Base-by-base conservation (phyloP, 2,329 filamentous ascomycete genomes). In the Penicillium griseofulvum region DNA sequence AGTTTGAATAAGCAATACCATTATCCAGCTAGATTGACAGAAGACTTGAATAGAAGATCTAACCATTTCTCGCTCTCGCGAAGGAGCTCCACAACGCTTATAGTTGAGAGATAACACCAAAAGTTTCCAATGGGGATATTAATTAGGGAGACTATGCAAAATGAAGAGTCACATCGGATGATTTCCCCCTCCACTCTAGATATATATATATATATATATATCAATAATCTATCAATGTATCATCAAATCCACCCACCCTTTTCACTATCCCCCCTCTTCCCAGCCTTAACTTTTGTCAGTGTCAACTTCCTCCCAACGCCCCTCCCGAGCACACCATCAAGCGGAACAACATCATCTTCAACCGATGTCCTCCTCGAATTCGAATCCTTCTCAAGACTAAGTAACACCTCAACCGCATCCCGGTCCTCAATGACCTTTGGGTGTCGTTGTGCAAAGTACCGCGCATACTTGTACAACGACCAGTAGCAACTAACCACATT, bases 391-490 rank as follows among this genome's bases (percentile, higher is more conserved):
- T 68, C 64, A 49, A 68, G 46, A 26, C 62, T 66, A 34, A 68
- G 51, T 9, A 69, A 63, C 17, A 72, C 59, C 10, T 64, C 69
- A 16, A 73, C 66, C 0, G 74, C 76, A 54, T 76, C 76, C 43
- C 77, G 74, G 52, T 80, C 77, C 53, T 81, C 78, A 29, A 75
- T 74, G 6, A 81, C 73, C 57, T 78, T 80, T 1, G 77, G 77
- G 53, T 80, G 79, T 16, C 76, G 71, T 36, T 71, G 71, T 9
- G 77, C 74, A 54, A 80, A 80, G 59, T 79, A 80, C 1, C 69
- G 67, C 0, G 76, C 77, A 57, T 79, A 80, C 47, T 74, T 76
- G 61, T 71, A 77, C 6, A 78, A 60, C 2, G 74, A 75, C 69
- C 71, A 75, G 58, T 72, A 74, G 59, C 69, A 72, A 56, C 70